phyloP scores from a whole-genome alignment of 2,329 filamentous ascomycete genomes.

The Lachnellula cervina region DNA sequence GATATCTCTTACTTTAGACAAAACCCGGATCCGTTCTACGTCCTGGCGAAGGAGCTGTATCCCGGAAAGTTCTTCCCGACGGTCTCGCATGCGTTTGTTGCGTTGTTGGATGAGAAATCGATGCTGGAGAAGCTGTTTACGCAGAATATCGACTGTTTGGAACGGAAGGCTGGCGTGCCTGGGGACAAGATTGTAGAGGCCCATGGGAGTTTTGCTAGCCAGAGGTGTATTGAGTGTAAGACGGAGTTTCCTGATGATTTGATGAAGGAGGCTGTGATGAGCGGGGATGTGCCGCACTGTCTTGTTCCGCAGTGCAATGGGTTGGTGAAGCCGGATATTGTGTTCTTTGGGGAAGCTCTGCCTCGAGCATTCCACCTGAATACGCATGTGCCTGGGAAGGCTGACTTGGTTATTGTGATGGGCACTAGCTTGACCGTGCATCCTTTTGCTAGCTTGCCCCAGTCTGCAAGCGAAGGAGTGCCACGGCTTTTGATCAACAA shows the following conservation, averaged over 20 bases:
- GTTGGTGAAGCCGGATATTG: constrained; percentile 73
- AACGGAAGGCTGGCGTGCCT: constrained; percentile 80
- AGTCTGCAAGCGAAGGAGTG: constrained; percentile 52
- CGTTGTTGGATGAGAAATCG: constrained; percentile 72
- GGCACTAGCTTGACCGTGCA: constrained; percentile 85
- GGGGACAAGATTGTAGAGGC: constrained; percentile 81
- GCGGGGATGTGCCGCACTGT: constrained; percentile 68
- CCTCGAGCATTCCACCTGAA: constrained; percentile 60
- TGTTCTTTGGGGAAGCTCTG: constrained; percentile 77
- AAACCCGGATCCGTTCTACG: constrained; percentile 86
- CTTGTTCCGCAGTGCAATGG: constrained; percentile 58
- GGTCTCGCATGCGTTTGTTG: constrained; percentile 83
- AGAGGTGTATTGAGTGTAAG: constrained; percentile 88
- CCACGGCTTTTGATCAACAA: constrained; percentile 85
- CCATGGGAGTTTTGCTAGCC: constrained; percentile 88
- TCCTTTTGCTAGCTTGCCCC: constrained; percentile 80
- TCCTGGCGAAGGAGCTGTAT: constrained; percentile 85
- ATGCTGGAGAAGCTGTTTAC: constrained; percentile 85
- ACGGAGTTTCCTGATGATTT: constrained; percentile 62
- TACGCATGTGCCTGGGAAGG: constrained; percentile 49
- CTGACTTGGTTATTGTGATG: constrained; percentile 78
- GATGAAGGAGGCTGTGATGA: constrained; percentile 66
- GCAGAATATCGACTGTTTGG: constrained; percentile 96
- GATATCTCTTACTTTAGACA: constrained; percentile 83
- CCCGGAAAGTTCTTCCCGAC: constrained; percentile 87